A percentile compares a stretch with the other conserved stretches of the same genome.
Evolutionary conservation across 2,329 filamentous ascomycete genomes (phyloP).

Genomic region (Immersiporthe knoxdaviesiana): DNA sequence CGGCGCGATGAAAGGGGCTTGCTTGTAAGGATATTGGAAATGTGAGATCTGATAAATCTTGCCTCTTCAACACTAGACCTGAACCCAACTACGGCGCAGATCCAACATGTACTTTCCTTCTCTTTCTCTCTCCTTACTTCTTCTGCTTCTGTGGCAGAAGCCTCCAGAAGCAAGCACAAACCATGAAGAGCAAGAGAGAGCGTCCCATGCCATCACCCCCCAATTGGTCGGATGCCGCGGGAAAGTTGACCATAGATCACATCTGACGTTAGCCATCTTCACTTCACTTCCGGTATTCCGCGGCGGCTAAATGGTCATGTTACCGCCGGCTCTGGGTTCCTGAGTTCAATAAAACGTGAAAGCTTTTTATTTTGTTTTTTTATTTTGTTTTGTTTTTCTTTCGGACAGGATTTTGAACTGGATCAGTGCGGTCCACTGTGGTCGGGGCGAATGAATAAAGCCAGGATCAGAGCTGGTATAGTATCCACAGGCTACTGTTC

Average conservation of each 20-base stretch:
- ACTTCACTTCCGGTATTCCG: constrained; percentile 5
- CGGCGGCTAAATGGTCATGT: constrained; percentile 7
- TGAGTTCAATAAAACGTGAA: background rate
- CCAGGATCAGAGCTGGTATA: background rate
- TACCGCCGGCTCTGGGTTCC: background rate
- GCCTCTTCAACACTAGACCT: constrained; percentile 2
- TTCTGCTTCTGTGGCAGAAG: background rate
- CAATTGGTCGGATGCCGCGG: constrained; percentile 9
- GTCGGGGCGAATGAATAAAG: constrained; percentile 1
- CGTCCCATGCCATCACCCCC: background rate
- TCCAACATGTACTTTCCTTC: no score
- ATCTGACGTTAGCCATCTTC: constrained; percentile 13
- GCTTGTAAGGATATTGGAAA: constrained; percentile 1
- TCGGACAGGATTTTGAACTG: background rate
- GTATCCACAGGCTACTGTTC: background rate
- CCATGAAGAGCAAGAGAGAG: background rate
- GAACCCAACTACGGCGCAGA: constrained; percentile 7
- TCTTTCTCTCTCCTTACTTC: no score
- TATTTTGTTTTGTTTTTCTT: no score
- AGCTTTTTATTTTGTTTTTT: no score
- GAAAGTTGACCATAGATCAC: constrained; percentile 1
- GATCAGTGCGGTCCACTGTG: background rate
- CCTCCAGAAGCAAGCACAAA: background rate
- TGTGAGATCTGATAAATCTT: constrained; percentile 6
- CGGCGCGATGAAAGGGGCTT: constrained; percentile 4